A percentile compares a stretch with the other conserved stretches of the same genome.
Evolutionary conservation across 495 filamentous ascomycete species (phyloP).

Genomic region (Opeltia flavorubescens): DNA sequence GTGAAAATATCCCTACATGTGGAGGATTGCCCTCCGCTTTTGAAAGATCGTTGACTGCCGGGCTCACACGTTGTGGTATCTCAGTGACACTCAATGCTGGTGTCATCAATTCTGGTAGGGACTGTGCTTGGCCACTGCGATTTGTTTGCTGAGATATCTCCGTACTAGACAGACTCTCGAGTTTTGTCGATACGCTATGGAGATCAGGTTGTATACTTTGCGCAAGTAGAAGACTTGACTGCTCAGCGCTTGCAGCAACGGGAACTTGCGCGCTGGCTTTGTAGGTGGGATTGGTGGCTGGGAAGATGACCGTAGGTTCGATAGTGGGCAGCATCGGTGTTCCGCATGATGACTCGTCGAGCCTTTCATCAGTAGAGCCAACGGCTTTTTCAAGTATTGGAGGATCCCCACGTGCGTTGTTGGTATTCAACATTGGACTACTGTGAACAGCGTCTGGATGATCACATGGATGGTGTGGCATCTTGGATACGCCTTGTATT

Average conservation of each 20-base stretch:
- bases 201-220: neutral
- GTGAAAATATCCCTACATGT: slow-evolving; percentile 22
- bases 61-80: neutral
- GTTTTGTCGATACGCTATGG: neutral
- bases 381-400: too few relatives aligned
- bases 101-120: neutral
- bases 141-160: neutral
- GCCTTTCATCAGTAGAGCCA: too few relatives aligned
- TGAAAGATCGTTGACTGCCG: neutral
- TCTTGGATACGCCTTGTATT: too few relatives aligned
- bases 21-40: neutral
- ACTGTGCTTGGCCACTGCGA: neutral
- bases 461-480: too few relatives aligned
- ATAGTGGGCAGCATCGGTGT: too few relatives aligned
- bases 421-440: too few relatives aligned
- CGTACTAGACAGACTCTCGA: neutral
- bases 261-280: too few relatives aligned
- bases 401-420: too few relatives aligned
- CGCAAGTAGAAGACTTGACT: neutral
- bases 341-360: too few relatives aligned
- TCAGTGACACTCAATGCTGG: neutral
- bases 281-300: too few relatives aligned
- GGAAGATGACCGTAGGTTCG: too few relatives aligned
- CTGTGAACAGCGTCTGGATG: too few relatives aligned
- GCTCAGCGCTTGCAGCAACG: neutral